Evolutionary conservation across 2,329 filamentous ascomycete species (phyloP).

Genomic region (Pestalotiopsis sp.): DNA sequence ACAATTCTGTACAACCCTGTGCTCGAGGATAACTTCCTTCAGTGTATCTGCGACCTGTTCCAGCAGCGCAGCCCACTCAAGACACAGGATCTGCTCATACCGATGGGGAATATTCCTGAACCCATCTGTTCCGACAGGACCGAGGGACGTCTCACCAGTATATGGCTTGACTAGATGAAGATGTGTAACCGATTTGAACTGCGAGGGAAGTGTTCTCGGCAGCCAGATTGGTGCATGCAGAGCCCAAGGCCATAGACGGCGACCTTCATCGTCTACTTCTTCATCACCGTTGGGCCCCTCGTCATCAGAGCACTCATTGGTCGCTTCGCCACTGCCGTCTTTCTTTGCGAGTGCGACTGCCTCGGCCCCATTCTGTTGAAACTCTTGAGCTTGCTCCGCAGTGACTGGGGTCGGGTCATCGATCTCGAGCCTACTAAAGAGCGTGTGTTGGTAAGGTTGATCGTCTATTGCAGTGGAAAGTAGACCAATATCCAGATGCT

Average conservation of each 20-base stretch:
- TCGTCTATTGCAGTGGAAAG: slow-evolving; percentile 7
- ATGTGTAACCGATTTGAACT: slow-evolving; percentile 6
- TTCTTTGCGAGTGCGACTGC: neutral
- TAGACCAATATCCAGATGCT: slow-evolving; percentile 10
- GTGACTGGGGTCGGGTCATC: neutral
- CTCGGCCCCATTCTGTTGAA: neutral
- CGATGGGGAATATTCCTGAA: neutral
- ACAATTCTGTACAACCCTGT: neutral
- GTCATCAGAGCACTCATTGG: neutral
- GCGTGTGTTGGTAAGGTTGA: neutral
- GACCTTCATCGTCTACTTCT: neutral
- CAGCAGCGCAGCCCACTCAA: slow-evolving; percentile 6
- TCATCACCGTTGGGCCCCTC: too few species aligned
- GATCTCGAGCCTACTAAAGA: neutral
- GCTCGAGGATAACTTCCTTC: slow-evolving; percentile 12
- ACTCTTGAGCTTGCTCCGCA: neutral
- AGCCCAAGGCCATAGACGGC: neutral
- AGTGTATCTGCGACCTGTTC: neutral
- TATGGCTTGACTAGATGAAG: slow-evolving; percentile 11
- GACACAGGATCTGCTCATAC: slow-evolving; percentile 8
- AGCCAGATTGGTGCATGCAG: neutral
- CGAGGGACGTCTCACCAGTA: neutral
- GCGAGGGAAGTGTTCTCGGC: neutral
- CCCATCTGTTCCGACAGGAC: neutral
- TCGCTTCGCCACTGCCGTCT: too few species aligned